Base-by-base conservation (phyloP, 169 alveolate genomes). In the Cryptosporidium bovis region DNA sequence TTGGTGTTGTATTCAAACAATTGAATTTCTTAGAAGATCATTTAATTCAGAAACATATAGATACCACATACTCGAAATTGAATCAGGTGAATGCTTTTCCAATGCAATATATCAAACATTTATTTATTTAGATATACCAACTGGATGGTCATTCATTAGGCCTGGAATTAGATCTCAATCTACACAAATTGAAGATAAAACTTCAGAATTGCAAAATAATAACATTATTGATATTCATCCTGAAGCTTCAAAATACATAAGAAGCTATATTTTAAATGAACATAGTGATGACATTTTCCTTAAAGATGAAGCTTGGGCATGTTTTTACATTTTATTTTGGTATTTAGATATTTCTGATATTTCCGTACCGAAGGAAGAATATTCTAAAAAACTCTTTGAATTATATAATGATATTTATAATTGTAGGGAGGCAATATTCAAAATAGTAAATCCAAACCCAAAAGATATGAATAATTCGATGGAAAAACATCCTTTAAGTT, bases 1-100 rank as follows among this genome's bases (percentile, higher is more conserved):
- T 36, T 77, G 87, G 87, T 77, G 87, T 77, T 77, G 87, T 36
- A 77, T 77, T 24, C 87, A 77, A 62, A 56, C 62, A 3, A 77
- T 77, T 34, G 87, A 77, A 62, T 77, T 77, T 18, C 31, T 77
- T 1, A 77, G 46, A 77, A 77, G 77, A 62, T 77, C 87, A 1
- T 77, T 77, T 44, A 56, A 56, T 31, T 16, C 77, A 20, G 77
- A 77, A 16, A 15, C 64, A 60, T 77, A 77, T 29, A 77, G 71
- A 16, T 12, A 20, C 34, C 40, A 15, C 12, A 34, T 77, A 3
- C 27, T 77, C 46, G 29, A 77, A 58, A 29, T 62, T 20, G 20
- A 53, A 58, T 18, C 50, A 15, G 51, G 46, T 4, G 64, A 12
- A 24, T 18, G 48, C 1, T 60, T 60, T 60, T 20, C 36, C 58